Evolutionary conservation across 176 grass and related monocot genomes (phyloP).

Genomic region (Cymbopogon citratus): DNA sequence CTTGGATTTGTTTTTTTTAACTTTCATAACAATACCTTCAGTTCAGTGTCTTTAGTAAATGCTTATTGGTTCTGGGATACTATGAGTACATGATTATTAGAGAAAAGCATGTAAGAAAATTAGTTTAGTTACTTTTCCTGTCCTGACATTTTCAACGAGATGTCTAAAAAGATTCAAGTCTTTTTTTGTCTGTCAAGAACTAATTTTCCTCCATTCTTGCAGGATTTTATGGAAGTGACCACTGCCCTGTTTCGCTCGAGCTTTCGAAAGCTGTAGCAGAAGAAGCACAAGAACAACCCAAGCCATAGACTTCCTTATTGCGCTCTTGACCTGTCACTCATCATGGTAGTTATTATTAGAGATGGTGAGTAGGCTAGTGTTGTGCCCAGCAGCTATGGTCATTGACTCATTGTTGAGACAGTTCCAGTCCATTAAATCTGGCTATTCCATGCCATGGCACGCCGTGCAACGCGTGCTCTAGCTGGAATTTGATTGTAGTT

Average conservation of each 20-base stretch:
- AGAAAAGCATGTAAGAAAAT: neutral
- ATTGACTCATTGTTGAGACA: neutral
- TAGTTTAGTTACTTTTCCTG: neutral
- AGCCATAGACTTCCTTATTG: too few relatives aligned
- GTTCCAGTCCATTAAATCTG: too few relatives aligned
- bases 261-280: conserved; percentile 13
- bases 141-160: neutral
- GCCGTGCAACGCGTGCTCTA: neutral
- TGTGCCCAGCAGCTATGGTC: neutral
- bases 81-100: neutral
- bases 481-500: neutral
- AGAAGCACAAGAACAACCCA: neutral
- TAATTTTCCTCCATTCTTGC: neutral
- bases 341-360: neutral
- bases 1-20: neutral
- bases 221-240: conserved; percentile 58
- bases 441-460: neutral
- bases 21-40: neutral
- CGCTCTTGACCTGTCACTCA: too few relatives aligned
- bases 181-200: neutral
- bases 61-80: too few relatives aligned
- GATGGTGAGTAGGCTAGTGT: neutral
- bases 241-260: conserved; percentile 40
- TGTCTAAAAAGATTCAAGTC: neutral
- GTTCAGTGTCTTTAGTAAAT: too few relatives aligned